Evolutionary conservation across 495 filamentous ascomycete species (phyloP), one percentile per base, ranked within the genome.

Genomic region (Alectoria sarmentosa): DNA sequence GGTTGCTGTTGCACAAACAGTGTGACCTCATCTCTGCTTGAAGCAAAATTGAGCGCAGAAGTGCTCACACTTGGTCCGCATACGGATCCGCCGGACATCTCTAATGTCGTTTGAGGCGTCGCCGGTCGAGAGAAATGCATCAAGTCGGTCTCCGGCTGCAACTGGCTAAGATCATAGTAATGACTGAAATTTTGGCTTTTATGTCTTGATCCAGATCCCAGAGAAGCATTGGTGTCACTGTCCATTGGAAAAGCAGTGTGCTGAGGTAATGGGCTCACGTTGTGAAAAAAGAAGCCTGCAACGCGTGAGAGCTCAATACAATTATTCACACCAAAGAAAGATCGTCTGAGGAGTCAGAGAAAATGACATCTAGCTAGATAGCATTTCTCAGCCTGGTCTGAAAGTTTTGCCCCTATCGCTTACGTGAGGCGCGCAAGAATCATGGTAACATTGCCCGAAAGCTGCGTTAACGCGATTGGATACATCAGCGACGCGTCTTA

Each of bases 91-190:
- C 38, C 6, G 21, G 38, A 7, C 34, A 1, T 21, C 15, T 44
- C 26, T 17, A 2, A 36, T 21, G 58, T 26, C 19, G 38, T 52
- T 2, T 36, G 57, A 26, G 63, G 63, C 3, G 42, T 65, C 17
- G 57, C 37, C 28, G 56, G 63, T 15, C 44, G 13, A 32, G 56
- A 54, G 13, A 65, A 13, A 23, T 65, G 17, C 28, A 65, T 65
- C 32, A 65, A 21, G 28, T 65, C 55, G 11, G 39, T 42, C 32
- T 60, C 42, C 1, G 42, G 32, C 21, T 62, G 13, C 7, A 62
- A 37, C 28, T 60, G 37, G 48, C 52, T 36, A 36, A 66, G 46
- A 13, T 62, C 59, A 39, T 66, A 1, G 48, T 46, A 66, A 57
- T 66, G 52, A 36, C 58, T 61, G 19, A n/a, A n/a, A n/a, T n/a